Evolutionary conservation across 1,139 yeast species (phyloP), one percentile per base, ranked within the genome.

Genomic region (Suhomyces coccinellae): DNA sequence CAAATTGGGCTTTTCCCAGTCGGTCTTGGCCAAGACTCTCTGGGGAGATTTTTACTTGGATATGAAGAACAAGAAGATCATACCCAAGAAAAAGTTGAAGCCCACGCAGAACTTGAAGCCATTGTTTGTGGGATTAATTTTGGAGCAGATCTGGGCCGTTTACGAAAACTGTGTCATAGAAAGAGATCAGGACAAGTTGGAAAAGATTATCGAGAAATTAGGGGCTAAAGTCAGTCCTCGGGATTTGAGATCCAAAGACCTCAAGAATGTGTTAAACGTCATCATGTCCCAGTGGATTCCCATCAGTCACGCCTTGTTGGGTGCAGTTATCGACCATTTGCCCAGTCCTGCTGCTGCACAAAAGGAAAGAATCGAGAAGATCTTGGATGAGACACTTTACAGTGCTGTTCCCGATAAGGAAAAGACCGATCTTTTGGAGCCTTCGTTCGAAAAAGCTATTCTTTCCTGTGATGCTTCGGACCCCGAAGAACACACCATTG

Each of bases 31-130:
- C 49, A 87, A 87, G 58, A 90, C 93, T n/a, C 71, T 95, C 3
- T 95, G 99, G 99, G 99, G 99, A 27, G 97, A 93, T 59, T 93
- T 70, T 62, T 89, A 82, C 60, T 74, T 89, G 57, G 99, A 93
- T 60, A 86, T 95, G 63, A 93, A 91, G 63, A 84, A 91, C 16
- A 93, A 91, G 58, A 86, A 85, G 58, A 87, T 95, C 34, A 66
- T 86, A 22, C 81, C 81, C 16, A 80, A 79, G 13, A 82, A 79
- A 52, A 73, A 75, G 42, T 59, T 77, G 32, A 79, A 74, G 54
- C 75, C 79, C 15, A 79, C 75, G 52, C 82, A 60, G 50, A 61
- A 67, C 7, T 62, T 83, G 45, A 87, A 87, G 59, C 96, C 97
- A 0, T 64, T 95, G 53, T 95, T 95, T 72, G 97, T 90, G 0